A percentile compares a stretch with the other conserved stretches of the same genome.
Conservation (phyloP, 768 basidiomycete species). For the Daedaleopsis nitida region DNA sequence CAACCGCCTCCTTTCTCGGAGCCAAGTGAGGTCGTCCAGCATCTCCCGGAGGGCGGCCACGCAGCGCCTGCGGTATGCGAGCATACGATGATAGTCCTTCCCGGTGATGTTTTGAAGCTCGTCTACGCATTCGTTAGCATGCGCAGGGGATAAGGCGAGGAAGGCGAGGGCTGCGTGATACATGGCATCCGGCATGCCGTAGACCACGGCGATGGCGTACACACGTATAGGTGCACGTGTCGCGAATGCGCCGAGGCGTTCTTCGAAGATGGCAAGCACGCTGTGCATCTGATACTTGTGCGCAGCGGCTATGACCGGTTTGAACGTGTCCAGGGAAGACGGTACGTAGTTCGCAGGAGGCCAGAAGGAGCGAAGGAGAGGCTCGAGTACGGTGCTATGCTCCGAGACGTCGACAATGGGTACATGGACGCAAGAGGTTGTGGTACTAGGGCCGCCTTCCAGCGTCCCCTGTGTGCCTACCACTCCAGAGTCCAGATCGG, state of each 20-base stretch:
- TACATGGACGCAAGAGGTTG: neutral
- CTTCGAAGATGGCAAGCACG: neutral
- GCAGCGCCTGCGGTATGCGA: slow-evolving; percentile 1
- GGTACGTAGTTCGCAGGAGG: slow-evolving; percentile 42
- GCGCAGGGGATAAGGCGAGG: neutral
- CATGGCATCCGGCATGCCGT: neutral
- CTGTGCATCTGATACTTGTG: slow-evolving; percentile 11
- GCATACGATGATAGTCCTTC: neutral
- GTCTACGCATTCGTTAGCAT: neutral
- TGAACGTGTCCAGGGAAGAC: slow-evolving; percentile 51
- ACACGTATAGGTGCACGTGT: neutral
- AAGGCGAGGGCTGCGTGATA: neutral
- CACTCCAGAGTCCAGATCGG: too few species aligned
- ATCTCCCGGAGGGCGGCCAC: neutral
- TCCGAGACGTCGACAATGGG: slow-evolving; percentile 24
- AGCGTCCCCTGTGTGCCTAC: too few species aligned
- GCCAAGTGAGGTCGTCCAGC: neutral
- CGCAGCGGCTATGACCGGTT: slow-evolving; percentile 21
- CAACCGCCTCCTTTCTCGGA: neutral
- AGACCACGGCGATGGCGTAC: neutral
- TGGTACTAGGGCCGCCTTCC: neutral
- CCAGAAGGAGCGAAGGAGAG: neutral
- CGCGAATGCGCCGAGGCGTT: neutral
- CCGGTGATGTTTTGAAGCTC: slow-evolving; percentile 4
- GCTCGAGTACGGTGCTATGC: slow-evolving; percentile 2